These are phyloP conservation scores for Podospora anserina DNA, from an alignment of 495 filamentous ascomycete species.

Conservation along the genomic window DNA sequence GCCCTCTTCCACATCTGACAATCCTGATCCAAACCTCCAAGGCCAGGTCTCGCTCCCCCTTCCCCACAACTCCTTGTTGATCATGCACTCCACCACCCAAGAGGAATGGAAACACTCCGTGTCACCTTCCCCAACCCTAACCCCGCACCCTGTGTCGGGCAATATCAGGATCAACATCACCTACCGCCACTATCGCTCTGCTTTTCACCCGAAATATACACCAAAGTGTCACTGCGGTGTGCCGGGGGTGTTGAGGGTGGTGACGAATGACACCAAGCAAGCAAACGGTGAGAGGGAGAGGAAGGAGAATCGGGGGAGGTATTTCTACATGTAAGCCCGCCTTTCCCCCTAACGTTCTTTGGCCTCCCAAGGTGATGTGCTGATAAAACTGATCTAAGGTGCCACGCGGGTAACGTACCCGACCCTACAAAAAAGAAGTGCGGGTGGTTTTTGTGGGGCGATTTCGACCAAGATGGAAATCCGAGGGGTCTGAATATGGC, in stretches of 20 bases:
- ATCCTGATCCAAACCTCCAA: constrained; percentile 43
- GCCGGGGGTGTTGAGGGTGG: constrained; percentile 71
- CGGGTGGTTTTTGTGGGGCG: constrained; percentile 82
- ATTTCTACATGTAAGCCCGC: constrained; percentile 73
- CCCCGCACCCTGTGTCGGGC: constrained; percentile 76
- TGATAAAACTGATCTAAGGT: constrained; percentile 31
- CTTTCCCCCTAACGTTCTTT: too few relatives aligned
- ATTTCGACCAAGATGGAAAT: constrained; percentile 83
- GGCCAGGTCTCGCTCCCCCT: constrained; percentile 90
- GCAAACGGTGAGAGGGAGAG: neutral
- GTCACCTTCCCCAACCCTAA: constrained; percentile 65
- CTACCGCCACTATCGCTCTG: constrained; percentile 79
- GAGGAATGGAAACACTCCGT: constrained; percentile 81
- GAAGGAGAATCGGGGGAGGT: constrained; percentile 62
- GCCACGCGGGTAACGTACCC: constrained; percentile 70
- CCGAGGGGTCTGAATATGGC: constrained; percentile 54
- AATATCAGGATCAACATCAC: constrained; percentile 87
- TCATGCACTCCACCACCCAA: constrained; percentile 94
- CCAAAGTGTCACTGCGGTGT: constrained; percentile 64
- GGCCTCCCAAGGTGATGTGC: too few relatives aligned
- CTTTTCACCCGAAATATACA: constrained; percentile 67
- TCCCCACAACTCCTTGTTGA: constrained; percentile 85
- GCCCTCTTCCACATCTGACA: neutral
- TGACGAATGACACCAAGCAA: constrained; percentile 61
- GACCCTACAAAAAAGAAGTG: constrained; percentile 64